Percentiles rank a stretch among this genome's conserved stretches.
These are phyloP conservation scores for Thelonectria rubi DNA, from an alignment of 2,329 filamentous ascomycete species.

Conservation along the genomic window DNA sequence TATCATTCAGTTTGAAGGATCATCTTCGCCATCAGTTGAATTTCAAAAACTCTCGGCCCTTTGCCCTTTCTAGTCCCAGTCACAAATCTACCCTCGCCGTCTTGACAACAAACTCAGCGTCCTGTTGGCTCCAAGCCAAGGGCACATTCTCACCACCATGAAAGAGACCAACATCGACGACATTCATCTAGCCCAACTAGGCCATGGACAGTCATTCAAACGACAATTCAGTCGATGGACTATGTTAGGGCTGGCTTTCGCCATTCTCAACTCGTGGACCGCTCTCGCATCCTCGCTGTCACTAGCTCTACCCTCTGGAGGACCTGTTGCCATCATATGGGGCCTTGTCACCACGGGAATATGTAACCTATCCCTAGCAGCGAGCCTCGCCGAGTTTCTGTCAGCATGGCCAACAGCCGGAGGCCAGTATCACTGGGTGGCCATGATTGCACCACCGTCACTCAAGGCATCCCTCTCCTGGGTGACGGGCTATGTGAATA, in stretches of 20 bases:
- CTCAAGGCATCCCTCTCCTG: constrained; percentile 42
- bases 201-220: constrained; percentile 23
- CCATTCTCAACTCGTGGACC: constrained; percentile 59
- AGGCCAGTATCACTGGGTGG: constrained; percentile 77
- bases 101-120: background rate
- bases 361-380: constrained; percentile 59
- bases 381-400: constrained; percentile 75
- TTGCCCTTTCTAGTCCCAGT: too few relatives aligned
- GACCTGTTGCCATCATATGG: constrained; percentile 73
- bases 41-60: background rate
- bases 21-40: background rate
- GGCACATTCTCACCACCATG: background rate
- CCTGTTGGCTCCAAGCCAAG: background rate
- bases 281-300: constrained; percentile 56
- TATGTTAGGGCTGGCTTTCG: constrained; percentile 57
- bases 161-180: constrained; percentile 16
- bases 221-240: constrained; percentile 28
- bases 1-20: background rate
- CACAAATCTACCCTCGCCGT: background rate
- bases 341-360: constrained; percentile 51
- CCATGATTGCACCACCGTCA: constrained; percentile 45
- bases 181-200: constrained; percentile 20
- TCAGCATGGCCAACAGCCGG: constrained; percentile 68
- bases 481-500: constrained; percentile 67
- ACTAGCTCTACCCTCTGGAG: constrained; percentile 68